A percentile compares a stretch with the other conserved stretches of the same genome.
phyloP scores from a whole-genome alignment of 306 rosid species.

The Albizia julibrissin region DNA sequence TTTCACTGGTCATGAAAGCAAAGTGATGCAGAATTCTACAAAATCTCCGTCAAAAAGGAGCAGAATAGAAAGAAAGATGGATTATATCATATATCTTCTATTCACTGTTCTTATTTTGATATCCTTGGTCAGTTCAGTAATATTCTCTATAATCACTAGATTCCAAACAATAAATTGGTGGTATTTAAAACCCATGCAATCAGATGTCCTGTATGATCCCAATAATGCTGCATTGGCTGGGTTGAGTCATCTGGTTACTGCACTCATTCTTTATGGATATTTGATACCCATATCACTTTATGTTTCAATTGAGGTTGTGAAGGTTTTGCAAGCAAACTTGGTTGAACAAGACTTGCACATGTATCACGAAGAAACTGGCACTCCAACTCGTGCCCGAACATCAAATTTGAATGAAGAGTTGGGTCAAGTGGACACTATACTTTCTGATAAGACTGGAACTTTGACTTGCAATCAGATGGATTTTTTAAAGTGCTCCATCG shows the following conservation, averaged over 20 bases:
- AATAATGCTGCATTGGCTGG: slow-evolving; percentile 63
- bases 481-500: slow-evolving; percentile 95
- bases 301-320: slow-evolving; percentile 96
- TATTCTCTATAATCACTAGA: slow-evolving; percentile 78
- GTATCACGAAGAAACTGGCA: slow-evolving; percentile 88
- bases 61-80: slow-evolving; percentile 85
- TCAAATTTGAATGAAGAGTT: slow-evolving; percentile 97
- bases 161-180: slow-evolving; percentile 58
- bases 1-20: slow-evolving; percentile 96
- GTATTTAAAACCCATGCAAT: slow-evolving; percentile 63
- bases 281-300: slow-evolving; percentile 97
- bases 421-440: slow-evolving; percentile 99
- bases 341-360: slow-evolving; percentile 85
- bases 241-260: slow-evolving; percentile 86
- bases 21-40: slow-evolving; percentile 97
- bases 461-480: slow-evolving; percentile 99
- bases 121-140: slow-evolving; percentile 81
- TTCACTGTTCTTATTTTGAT: slow-evolving; percentile 78
- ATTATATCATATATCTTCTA: slow-evolving; percentile 79
- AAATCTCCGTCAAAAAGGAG: slow-evolving; percentile 98
- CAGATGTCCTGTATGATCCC: slow-evolving; percentile 62
- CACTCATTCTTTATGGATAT: slow-evolving; percentile 96
- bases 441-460: slow-evolving; percentile 98
- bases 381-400: slow-evolving; percentile 87
- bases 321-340: slow-evolving; percentile 93